A percentile compares a stretch with the other conserved stretches of the same genome.
Evolutionary conservation across 139 green algal genomes (phyloP).

Genomic region (Coelastrella sp.): DNA sequence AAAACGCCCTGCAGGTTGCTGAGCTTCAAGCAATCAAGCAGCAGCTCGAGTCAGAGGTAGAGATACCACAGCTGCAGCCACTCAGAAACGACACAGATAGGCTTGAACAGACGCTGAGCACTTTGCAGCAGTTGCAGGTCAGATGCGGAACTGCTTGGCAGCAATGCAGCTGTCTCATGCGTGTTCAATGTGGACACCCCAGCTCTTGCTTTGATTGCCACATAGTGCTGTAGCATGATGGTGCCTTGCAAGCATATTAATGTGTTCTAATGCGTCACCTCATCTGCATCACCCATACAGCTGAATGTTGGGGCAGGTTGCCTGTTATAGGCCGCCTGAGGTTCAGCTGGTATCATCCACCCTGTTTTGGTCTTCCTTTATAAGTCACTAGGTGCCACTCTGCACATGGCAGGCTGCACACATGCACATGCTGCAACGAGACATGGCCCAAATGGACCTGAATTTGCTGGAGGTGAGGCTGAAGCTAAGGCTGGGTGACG

Average conservation of each 20-base stretch:
- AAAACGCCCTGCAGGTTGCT: constrained; percentile 7
- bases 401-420: constrained; percentile 20
- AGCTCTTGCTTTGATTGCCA: too few relatives aligned
- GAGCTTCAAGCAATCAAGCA: constrained; percentile 43
- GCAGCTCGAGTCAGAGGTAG: constrained; percentile 37
- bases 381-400: background rate
- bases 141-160: background rate
- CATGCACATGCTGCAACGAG: constrained; percentile 5
- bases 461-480: constrained; percentile 37
- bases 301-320: background rate
- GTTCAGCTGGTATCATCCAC: background rate
- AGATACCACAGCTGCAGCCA: constrained; percentile 40
- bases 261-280: too few relatives aligned
- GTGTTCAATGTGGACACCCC: too few relatives aligned
- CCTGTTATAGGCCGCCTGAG: background rate
- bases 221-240: too few relatives aligned
- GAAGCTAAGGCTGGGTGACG: constrained; percentile 8
- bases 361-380: background rate
- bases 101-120: constrained; percentile 29
- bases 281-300: too few relatives aligned
- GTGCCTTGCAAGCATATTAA: too few relatives aligned
- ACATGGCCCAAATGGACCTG: constrained; percentile 30
- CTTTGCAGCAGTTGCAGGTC: constrained; percentile 31
- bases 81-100: constrained; percentile 27
- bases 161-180: background rate